These are phyloP conservation scores for Hydnum rufescens DNA, from an alignment of 768 basidiomycete genomes.

Conservation along the genomic window DNA sequence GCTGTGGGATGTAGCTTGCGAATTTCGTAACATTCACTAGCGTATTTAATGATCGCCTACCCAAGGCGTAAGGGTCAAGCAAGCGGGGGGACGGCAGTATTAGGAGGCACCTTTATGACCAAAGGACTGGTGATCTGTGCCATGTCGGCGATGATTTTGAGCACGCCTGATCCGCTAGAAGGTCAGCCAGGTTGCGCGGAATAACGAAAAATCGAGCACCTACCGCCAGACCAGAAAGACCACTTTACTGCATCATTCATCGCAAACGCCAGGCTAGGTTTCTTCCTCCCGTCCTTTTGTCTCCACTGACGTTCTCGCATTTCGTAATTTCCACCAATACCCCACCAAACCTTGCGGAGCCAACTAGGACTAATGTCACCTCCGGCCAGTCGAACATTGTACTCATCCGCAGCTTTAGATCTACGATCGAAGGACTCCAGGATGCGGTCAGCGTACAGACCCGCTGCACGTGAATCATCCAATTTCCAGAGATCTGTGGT, in stretches of 20 bases:
- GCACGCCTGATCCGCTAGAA: slow-evolving; percentile 8
- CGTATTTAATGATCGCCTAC: slow-evolving; percentile 14
- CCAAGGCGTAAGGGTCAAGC: slow-evolving; percentile 12
- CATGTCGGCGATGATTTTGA: slow-evolving; percentile 14
- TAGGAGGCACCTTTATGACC: slow-evolving; percentile 12
- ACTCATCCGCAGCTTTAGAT: slow-evolving; percentile 34
- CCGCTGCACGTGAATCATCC: background rate
- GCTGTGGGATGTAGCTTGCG: background rate
- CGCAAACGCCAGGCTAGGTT: slow-evolving; percentile 17
- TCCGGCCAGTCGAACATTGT: slow-evolving; percentile 26
- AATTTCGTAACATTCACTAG: slow-evolving; percentile 3
- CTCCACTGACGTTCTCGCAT: slow-evolving; percentile 16
- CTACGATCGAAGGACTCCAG: slow-evolving; percentile 42
- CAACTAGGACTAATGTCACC: background rate
- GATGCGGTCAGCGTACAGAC: slow-evolving; percentile 40
- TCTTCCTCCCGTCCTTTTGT: slow-evolving; percentile 16
- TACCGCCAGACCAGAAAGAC: slow-evolving; percentile 23
- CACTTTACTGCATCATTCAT: slow-evolving; percentile 16
- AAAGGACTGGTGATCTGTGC: slow-evolving; percentile 15
- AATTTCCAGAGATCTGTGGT: background rate
- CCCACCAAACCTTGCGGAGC: background rate
- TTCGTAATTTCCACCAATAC: background rate
- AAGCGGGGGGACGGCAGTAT: too few species aligned
- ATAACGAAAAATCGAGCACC: background rate
- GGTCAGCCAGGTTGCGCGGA: background rate